These are phyloP conservation scores for Saccharomyces hybrid DNA, from an alignment of 1,139 yeast genomes.

Conservation along the genomic window DNA sequence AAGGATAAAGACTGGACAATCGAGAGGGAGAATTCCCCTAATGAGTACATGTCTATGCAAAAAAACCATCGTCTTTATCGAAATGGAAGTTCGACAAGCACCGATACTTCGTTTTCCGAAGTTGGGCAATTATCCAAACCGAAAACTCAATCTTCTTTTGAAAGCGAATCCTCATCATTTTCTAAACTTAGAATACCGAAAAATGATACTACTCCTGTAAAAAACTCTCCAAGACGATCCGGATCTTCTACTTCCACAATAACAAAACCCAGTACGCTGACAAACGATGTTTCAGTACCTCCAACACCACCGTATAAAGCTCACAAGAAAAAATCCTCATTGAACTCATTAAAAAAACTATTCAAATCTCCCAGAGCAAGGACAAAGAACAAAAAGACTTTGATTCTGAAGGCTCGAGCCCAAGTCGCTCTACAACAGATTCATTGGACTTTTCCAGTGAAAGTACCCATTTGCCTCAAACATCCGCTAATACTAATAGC, in stretches of 20 bases:
- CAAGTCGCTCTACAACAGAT: not conserved
- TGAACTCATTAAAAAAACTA: conserved; percentile 26
- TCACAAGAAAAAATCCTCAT: conserved; percentile 28
- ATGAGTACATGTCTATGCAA: not conserved
- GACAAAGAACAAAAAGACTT: conserved; percentile 2
- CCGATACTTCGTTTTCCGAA: conserved; percentile 4
- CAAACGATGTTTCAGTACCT: conserved; percentile 6
- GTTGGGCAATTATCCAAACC: conserved; percentile 12
- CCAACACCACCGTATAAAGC: conserved; percentile 14
- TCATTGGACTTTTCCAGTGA: conserved; percentile 3
- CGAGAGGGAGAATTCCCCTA: not conserved
- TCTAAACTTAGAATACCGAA: conserved; percentile 2
- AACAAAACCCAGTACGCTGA: not conserved
- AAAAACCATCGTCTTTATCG: not conserved
- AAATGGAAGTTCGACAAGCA: conserved; percentile 4
- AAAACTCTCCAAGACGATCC: conserved; percentile 1
- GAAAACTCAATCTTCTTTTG: conserved; percentile 11
- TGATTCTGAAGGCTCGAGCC: conserved; percentile 1
- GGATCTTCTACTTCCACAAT: conserved; percentile 2
- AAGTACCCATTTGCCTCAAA: conserved; percentile 5
- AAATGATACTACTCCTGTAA: conserved; percentile 1
- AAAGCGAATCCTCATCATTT: conserved; percentile 10
- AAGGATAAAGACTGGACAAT: not conserved
- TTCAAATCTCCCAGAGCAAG: conserved; percentile 25
- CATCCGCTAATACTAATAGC: not conserved